Conservation (phyloP, 805 yeast species). For the Groenewaldozyma tartarivorans region DNA sequence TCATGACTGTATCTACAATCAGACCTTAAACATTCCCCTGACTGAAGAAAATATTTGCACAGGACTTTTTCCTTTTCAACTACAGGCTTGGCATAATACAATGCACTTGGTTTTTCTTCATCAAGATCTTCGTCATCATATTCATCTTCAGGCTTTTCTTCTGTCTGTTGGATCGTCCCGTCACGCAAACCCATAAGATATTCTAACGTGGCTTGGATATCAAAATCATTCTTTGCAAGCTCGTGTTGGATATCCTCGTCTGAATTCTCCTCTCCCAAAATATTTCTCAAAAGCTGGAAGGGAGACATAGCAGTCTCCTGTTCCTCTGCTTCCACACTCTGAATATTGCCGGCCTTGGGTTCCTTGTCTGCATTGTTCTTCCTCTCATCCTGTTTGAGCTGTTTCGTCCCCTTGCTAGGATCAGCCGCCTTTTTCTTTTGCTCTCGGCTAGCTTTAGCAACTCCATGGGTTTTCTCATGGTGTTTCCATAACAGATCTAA, state of each 20-base stretch:
- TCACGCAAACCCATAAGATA: slow-evolving; percentile 13
- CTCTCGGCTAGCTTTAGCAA: not conserved
- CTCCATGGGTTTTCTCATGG: slow-evolving; percentile 25
- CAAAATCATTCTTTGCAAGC: slow-evolving; percentile 30
- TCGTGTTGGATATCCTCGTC: slow-evolving; percentile 30
- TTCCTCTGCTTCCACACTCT: slow-evolving; percentile 2
- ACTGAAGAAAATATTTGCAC: slow-evolving; percentile 34
- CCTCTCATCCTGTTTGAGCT: not conserved
- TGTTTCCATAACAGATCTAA: slow-evolving; percentile 35
- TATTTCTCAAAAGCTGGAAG: slow-evolving; percentile 27
- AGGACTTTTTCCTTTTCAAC: slow-evolving; percentile 20
- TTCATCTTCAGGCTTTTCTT: not conserved
- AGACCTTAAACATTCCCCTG: slow-evolving; percentile 34
- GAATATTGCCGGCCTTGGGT: not conserved
- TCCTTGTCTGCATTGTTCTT: not conserved
- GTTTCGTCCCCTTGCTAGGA: not conserved
- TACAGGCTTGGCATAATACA: not conserved
- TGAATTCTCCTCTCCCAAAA: slow-evolving; percentile 27
- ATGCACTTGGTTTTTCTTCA: not conserved
- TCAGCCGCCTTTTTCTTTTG: not conserved
- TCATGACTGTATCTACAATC: slow-evolving; percentile 42
- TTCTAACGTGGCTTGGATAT: slow-evolving; percentile 23
- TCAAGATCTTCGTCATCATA: not conserved
- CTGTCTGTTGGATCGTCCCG: not conserved
- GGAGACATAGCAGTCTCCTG: slow-evolving; percentile 22